These are phyloP conservation scores for Globisporangium orthogonon DNA, from an alignment of 352 stramenopile species.

Conservation along the genomic window DNA sequence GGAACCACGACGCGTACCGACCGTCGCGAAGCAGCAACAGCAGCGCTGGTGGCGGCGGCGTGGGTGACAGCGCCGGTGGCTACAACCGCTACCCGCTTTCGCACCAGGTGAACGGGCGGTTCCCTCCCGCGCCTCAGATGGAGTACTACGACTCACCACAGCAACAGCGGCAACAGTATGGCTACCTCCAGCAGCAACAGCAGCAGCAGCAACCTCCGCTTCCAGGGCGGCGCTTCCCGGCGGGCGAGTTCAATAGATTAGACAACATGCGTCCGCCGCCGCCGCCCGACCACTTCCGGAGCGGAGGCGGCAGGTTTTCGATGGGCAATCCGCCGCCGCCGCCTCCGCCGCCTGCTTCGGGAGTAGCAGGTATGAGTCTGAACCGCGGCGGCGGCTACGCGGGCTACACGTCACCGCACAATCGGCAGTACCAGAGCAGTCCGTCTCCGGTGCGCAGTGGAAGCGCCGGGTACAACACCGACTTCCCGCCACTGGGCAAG, in stretches of 20 bases:
- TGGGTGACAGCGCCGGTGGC: not conserved
- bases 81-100: constrained; percentile 22
- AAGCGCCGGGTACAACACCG: constrained; percentile 45
- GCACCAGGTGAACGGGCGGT: constrained; percentile 7
- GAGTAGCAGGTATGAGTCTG: constrained; percentile 14
- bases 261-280: constrained; percentile 30
- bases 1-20: constrained; percentile 66
- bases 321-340: constrained; percentile 24
- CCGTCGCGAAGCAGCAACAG: constrained; percentile 15
- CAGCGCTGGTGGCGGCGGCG: not conserved
- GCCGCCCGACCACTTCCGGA: constrained; percentile 32
- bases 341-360: constrained; percentile 15
- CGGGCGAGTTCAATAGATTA: constrained; percentile 57
- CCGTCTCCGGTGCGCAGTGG: constrained; percentile 11
- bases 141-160: constrained; percentile 9
- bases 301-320: constrained; percentile 17
- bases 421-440: constrained; percentile 5
- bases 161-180: constrained; percentile 4
- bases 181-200: constrained; percentile 6
- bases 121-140: constrained; percentile 7
- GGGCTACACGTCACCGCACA: constrained; percentile 8
- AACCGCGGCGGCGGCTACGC: not conserved
- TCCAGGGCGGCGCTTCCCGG: constrained; percentile 19
- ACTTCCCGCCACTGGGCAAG: constrained; percentile 67
- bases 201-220: constrained; percentile 25